A percentile compares a stretch with the other conserved stretches of the same genome.
These are phyloP conservation scores for Filobasidium floriforme DNA, from an alignment of 768 basidiomycete species.

Conservation along the genomic window DNA sequence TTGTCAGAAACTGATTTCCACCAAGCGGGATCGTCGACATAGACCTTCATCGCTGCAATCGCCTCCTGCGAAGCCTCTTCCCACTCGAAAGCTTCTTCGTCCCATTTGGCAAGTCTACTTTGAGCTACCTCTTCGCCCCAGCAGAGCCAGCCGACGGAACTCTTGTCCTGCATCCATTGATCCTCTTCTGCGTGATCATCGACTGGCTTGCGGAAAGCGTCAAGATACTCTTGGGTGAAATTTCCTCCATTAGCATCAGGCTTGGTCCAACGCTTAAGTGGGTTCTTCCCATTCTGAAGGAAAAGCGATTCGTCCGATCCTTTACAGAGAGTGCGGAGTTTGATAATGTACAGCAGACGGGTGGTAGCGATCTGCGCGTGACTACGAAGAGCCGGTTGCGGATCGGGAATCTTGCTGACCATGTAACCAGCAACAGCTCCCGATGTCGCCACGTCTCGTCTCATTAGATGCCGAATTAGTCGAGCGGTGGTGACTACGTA, in stretches of 20 bases:
- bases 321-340: constrained; percentile 65
- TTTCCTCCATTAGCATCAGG: constrained; percentile 51
- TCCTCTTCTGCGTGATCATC: constrained; percentile 30
- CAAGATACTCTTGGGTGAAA: constrained; percentile 55
- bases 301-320: constrained; percentile 59
- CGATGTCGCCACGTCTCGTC: constrained; percentile 51
- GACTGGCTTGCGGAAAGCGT: constrained; percentile 55
- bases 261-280: constrained; percentile 54
- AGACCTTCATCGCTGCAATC: constrained; percentile 53
- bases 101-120: constrained; percentile 33
- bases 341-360: constrained; percentile 61
- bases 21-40: constrained; percentile 53
- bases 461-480: constrained; percentile 60
- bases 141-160: constrained; percentile 67
- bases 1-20: constrained; percentile 51
- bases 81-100: constrained; percentile 48
- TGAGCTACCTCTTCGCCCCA: constrained; percentile 60
- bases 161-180: constrained; percentile 53
- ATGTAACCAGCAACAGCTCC: not conserved
- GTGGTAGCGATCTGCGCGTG: constrained; percentile 62
- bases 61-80: constrained; percentile 54
- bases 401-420: constrained; percentile 23
- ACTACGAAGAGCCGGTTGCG: constrained; percentile 37
- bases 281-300: constrained; percentile 59
- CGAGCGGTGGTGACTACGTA: constrained; percentile 66